Conservation (phyloP, 176 grass and related monocot species). For the Oryza brachyantha region DNA sequence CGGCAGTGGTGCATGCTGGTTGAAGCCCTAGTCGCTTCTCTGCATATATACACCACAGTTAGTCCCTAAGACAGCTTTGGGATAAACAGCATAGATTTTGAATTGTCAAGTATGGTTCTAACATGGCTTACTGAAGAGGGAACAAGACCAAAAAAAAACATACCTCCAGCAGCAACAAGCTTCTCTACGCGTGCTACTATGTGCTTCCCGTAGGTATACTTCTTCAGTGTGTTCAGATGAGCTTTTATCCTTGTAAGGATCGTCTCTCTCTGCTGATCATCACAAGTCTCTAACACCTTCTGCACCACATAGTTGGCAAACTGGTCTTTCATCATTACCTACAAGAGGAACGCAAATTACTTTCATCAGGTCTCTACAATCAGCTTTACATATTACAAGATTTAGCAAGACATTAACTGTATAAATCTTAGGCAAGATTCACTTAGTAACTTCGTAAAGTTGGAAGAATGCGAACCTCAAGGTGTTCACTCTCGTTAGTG, state of each 20-base stretch:
- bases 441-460: background rate
- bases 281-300: constrained; percentile 88
- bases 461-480: constrained; percentile 46
- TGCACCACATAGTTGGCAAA: constrained; percentile 92
- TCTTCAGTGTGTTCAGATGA: constrained; percentile 84
- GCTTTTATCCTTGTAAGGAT: constrained; percentile 80
- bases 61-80: background rate
- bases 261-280: constrained; percentile 81
- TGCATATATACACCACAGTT: constrained; percentile 8
- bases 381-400: background rate
- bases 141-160: background rate
- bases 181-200: constrained; percentile 87
- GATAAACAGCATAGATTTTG: background rate
- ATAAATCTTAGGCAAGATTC: background rate
- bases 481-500: constrained; percentile 59
- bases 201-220: constrained; percentile 90
- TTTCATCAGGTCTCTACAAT: background rate
- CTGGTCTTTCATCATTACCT: constrained; percentile 97
- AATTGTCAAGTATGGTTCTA: background rate
- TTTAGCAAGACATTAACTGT: background rate
- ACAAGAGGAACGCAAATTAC: constrained; percentile 6
- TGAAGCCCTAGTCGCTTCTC: constrained; percentile 74
- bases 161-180: constrained; percentile 85
- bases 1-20: constrained; percentile 37
- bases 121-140: background rate